Evolutionary conservation across 345 rosid species (phyloP).

Genomic region (Moricandia arvensis): DNA sequence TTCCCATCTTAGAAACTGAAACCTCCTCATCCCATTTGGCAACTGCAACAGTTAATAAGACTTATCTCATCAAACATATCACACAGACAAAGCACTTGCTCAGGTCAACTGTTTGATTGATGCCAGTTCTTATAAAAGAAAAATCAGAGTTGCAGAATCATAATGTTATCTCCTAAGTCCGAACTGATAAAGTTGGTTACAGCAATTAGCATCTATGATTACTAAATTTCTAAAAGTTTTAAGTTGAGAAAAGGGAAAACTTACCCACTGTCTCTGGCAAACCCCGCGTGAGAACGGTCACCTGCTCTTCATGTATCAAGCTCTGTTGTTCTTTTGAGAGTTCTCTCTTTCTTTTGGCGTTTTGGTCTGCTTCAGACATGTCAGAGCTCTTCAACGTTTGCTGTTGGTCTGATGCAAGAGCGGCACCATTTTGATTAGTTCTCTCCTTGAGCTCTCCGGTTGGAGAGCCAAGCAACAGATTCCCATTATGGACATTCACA

Average conservation of each 20-base stretch:
- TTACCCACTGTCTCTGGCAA: constrained; percentile 39
- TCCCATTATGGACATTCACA: constrained; percentile 16
- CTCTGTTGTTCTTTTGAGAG: constrained; percentile 20
- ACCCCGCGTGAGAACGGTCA: constrained; percentile 30
- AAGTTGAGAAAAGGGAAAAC: constrained; percentile 1
- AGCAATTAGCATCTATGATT: background rate
- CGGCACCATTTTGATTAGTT: constrained; percentile 45
- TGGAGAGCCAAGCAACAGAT: constrained; percentile 25
- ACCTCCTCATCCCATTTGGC: constrained; percentile 69
- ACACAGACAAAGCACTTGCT: constrained; percentile 10
- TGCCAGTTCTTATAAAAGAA: background rate
- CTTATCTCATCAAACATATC: constrained; percentile 8
- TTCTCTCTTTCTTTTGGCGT: constrained; percentile 36
- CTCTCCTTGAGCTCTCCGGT: constrained; percentile 42
- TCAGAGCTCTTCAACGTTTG: constrained; percentile 12
- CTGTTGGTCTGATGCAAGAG: constrained; percentile 41
- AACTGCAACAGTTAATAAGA: constrained; percentile 53
- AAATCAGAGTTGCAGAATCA: background rate
- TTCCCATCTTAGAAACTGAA: constrained; percentile 36
- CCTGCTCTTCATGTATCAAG: constrained; percentile 12
- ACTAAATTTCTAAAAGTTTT: background rate
- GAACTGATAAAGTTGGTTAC: background rate
- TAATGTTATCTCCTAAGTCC: background rate
- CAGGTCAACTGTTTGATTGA: background rate
- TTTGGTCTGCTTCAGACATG: constrained; percentile 23